Evolutionary conservation across 768 basidiomycete species (phyloP), one percentile per base, ranked within the genome.

Genomic region (Tulasnella sp.): DNA sequence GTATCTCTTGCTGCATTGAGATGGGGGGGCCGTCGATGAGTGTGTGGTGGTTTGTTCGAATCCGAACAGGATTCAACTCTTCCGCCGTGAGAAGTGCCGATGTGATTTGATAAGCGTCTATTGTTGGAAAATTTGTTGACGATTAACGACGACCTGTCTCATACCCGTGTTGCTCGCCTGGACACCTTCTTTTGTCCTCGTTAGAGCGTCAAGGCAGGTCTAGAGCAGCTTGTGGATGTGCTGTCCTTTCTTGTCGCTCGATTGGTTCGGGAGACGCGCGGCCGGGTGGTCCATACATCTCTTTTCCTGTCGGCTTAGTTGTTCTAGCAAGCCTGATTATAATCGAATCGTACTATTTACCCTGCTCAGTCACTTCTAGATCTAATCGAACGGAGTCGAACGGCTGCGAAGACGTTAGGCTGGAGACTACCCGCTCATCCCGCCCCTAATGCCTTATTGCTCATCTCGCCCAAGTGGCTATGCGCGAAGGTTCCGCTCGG

Each of bases 101-200:
- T 40, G 64, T n/a, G 35, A 7, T 40, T 37, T 65, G 64, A 65
- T 65, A 36, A 65, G 35, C 22, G 22, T 65, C 64, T 35, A 36
- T 17, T 65, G 34, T 65, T 36, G 64, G 34, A 34, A 65, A 36
- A 40, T 37, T 40, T 65, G 64, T 59, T 29, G 29, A 59, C 52
- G 26, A 26, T 59, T 59, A 59, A 59, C 52, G 52, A 59, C 52
- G 52, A 59, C 52, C n/a, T 59, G 52, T 59, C 52, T 65, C 26
- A 65, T 65, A 36, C 39, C 64, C 64, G 64, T 65, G 64, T 65
- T 65, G 64, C 64, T 65, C 64, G 64, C 64, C 34, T 40, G 34
- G 64, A 65, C 35, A 22, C 34, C 12, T 3, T n/a, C 26, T 65
- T 65, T 7, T n/a, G 64, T 40, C 64, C 34, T 65, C 39, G 64